Evolutionary conservation across 148 eudicot genomes (phyloP).

Genomic region (Persicaria maculosa): DNA sequence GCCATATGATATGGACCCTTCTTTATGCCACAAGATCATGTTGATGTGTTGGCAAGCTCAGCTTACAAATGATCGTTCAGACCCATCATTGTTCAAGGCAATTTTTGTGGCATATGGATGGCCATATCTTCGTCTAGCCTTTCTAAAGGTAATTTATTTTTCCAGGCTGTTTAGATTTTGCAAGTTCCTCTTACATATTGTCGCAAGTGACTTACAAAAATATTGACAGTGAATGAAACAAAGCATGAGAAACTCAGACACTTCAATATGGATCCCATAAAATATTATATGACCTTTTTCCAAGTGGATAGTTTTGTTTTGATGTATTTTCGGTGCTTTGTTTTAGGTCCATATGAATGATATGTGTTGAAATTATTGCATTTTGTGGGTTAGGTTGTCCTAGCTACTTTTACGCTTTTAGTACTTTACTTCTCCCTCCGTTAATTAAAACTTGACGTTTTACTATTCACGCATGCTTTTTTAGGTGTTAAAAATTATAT

Average conservation of each 20-base stretch:
- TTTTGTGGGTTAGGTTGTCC: no score
- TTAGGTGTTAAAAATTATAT: no score
- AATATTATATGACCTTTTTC: neutral
- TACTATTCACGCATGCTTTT: no score
- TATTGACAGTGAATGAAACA: neutral
- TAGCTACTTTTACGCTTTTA: no score
- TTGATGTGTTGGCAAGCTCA: constrained; percentile 54
- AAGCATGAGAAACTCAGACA: neutral
- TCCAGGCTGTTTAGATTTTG: neutral
- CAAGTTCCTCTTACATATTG: neutral
- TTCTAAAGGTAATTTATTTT: constrained; percentile 57
- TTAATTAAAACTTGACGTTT: no score
- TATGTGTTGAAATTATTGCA: neutral
- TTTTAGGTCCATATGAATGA: neutral
- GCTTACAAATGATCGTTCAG: constrained; percentile 28
- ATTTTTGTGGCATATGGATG: constrained; percentile 75
- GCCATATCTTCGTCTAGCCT: constrained; percentile 75
- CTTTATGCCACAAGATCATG: constrained; percentile 45
- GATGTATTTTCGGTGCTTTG: neutral
- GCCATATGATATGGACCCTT: constrained; percentile 77
- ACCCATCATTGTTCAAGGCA: constrained; percentile 72
- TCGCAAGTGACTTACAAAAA: neutral
- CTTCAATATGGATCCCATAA: neutral
- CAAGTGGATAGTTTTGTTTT: neutral
- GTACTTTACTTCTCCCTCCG: no score